These are phyloP conservation scores for Beauveria caledonica DNA, from an alignment of 2,329 filamentous ascomycete species.

Conservation along the genomic window DNA sequence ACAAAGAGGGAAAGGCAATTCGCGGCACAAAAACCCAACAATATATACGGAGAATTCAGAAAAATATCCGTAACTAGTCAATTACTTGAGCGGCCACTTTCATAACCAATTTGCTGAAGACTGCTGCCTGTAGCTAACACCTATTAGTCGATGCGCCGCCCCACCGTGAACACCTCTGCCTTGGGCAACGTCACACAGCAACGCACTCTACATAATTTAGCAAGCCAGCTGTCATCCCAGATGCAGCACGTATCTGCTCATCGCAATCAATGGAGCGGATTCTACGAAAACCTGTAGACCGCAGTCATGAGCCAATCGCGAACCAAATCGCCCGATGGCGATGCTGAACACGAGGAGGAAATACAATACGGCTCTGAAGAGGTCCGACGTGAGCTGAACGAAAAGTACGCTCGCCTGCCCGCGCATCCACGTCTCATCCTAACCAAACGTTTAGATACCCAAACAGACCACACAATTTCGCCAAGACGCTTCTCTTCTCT, in stretches of 20 bases:
- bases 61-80: too few species aligned
- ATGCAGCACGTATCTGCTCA: not conserved
- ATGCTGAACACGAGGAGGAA: slow-evolving; percentile 41
- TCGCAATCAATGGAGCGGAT: not conserved
- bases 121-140: too few species aligned
- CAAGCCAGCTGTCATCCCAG: not conserved
- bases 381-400: slow-evolving; percentile 34
- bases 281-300: too few species aligned
- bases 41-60: too few species aligned
- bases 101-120: too few species aligned
- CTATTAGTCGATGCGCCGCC: not conserved
- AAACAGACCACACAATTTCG: slow-evolving; percentile 72
- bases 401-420: slow-evolving; percentile 25
- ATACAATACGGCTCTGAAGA: slow-evolving; percentile 39
- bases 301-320: slow-evolving; percentile 20
- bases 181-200: not conserved
- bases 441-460: slow-evolving; percentile 57
- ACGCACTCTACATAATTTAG: not conserved
- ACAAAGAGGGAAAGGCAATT: too few species aligned
- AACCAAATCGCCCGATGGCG: slow-evolving; percentile 22
- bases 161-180: slow-evolving; percentile 3
- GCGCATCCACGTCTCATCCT: slow-evolving; percentile 9
- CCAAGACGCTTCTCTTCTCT: slow-evolving; percentile 73
- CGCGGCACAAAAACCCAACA: too few species aligned
- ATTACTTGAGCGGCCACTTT: too few species aligned